Evolutionary conservation across 2,329 filamentous ascomycete species (phyloP), one percentile per base, ranked within the genome.

Genomic region (Aciculosporium take): DNA sequence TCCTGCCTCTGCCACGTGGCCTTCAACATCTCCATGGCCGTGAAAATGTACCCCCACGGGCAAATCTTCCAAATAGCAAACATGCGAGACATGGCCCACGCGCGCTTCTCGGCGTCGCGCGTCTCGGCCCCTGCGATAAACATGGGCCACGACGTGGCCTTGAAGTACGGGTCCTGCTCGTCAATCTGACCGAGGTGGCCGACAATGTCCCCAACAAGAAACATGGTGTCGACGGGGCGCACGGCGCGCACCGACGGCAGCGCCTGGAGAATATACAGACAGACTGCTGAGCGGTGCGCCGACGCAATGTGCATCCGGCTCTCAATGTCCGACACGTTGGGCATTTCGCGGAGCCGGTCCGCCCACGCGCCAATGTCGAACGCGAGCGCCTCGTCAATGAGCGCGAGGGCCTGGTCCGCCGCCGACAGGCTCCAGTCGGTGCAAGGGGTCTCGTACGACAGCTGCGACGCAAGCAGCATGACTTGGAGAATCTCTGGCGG

Each of bases 141-240:
- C 0, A 71, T 62, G 1, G 73, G 71, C 72, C 72, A 77, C n/a
- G 68, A 68, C 3, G 71, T 74, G 7, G 69, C 73, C 51, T 75
- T 76, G 59, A 74, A 76, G 32, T 74, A 63, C 6, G 66, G 63
- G 49, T 73, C 69, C 3, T 60, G 54, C 17, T 65, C 62, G 23
- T 59, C 60, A 28, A 77, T 63, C 40, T 62, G 57, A 5, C 64
- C 66, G 20, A 76, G 59, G 44, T 74, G 66, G n/a, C 56, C 49
- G 2, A 75, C 56, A 29, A 73, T 69, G 27, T 72, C 69, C 20
- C 60, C 52, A 4, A 70, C 66, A 2, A 76, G 61, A 7, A 67
- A 50, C 35, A 63, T 53, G 18, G 63, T 63, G 34, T 66, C 63
- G 23, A 71, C 57, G 3, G 53, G 49, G 21, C 57, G 52, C 13